Conservation (phyloP, 805 yeast genomes). For the Candida endomychidarum region DNA sequence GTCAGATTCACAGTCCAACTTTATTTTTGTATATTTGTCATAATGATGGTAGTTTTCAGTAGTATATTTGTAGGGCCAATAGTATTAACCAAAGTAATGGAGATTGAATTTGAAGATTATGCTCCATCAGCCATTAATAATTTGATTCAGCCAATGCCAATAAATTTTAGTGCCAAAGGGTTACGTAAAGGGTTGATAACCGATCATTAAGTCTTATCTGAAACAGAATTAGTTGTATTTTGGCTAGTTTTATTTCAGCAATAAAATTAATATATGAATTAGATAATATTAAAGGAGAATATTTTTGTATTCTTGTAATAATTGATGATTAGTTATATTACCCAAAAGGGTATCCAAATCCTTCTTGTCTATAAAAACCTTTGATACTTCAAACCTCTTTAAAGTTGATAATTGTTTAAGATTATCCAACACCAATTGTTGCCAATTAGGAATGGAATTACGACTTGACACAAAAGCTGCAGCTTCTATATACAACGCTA, state of each 20-base stretch:
- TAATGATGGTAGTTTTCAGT: slow-evolving; percentile 24
- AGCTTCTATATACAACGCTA: slow-evolving; percentile 50
- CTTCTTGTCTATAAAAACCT: slow-evolving; percentile 29
- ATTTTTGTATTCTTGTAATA: slow-evolving; percentile 1
- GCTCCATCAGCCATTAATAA: slow-evolving; percentile 38
- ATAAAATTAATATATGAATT: too few relatives aligned
- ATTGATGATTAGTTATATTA: neutral
- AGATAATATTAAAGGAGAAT: too few relatives aligned
- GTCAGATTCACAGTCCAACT: slow-evolving; percentile 33
- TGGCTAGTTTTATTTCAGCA: too few relatives aligned
- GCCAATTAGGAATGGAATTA: slow-evolving; percentile 15
- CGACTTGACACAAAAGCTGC: slow-evolving; percentile 19
- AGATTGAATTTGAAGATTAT: slow-evolving; percentile 38
- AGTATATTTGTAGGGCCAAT: slow-evolving; percentile 41
- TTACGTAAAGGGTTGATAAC: slow-evolving; percentile 23
- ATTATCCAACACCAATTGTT: slow-evolving; percentile 19
- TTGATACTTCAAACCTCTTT: slow-evolving; percentile 29
- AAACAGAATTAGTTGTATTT: too few relatives aligned
- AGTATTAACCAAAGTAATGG: slow-evolving; percentile 30
- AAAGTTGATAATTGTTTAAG: slow-evolving; percentile 29
- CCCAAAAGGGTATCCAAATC: slow-evolving; percentile 16
- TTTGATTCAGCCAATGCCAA: slow-evolving; percentile 45
- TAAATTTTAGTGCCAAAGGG: slow-evolving; percentile 32
- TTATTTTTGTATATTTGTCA: slow-evolving; percentile 36
- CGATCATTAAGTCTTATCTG: slow-evolving; percentile 7